Evolutionary conservation across 495 filamentous ascomycete genomes (phyloP), one percentile per base, ranked within the genome.

Genomic region (Polyplosphaeria fusca): DNA sequence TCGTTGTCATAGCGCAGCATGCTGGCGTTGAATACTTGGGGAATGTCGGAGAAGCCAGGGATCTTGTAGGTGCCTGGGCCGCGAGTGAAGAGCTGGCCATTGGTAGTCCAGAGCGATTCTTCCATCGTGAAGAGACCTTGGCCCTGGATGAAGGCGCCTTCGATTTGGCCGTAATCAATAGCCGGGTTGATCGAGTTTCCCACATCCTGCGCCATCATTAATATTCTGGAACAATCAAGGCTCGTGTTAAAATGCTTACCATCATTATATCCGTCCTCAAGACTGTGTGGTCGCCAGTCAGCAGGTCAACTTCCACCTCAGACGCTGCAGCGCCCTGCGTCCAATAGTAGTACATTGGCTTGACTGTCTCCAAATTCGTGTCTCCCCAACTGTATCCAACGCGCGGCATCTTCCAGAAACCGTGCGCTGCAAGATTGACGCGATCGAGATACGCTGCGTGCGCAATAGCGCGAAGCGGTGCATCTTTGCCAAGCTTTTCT

Each of bases 281-380:
- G 0, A 74, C 72, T 0, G 67, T 68, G 43, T 74, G 70, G 30
- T 67, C 65, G 1, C 72, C 72, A 0, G 72, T 74, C 0, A 74
- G 45, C 3, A 73, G 59, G 41, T 74, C 72, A 13, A 74, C 58
- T 41, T 74, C 72, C 1, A 74, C 72, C 43, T 74, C 70, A 0
- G 65, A 60, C 47, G 65, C 46, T 9, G 67, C 70, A 0, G 66
- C 72, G 16, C 72, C 72, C 45, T 74, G 62, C 9, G 72, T 74
- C 51, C 73, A 74, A 56, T 74, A 74, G 45, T 68, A 73, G 38
- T 74, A 74, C 71, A 74, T 72, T 3, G 70, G 72, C 12, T 60
- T 64, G 4, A 49, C 60, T 0, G 67, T 63, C 1, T 69, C 64
- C 14, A 55, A 28, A 23, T 70, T 47, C 27, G 66, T 71, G 42